phyloP scores from a whole-genome alignment of 306 rosid species.

The Citrullus amarus region DNA sequence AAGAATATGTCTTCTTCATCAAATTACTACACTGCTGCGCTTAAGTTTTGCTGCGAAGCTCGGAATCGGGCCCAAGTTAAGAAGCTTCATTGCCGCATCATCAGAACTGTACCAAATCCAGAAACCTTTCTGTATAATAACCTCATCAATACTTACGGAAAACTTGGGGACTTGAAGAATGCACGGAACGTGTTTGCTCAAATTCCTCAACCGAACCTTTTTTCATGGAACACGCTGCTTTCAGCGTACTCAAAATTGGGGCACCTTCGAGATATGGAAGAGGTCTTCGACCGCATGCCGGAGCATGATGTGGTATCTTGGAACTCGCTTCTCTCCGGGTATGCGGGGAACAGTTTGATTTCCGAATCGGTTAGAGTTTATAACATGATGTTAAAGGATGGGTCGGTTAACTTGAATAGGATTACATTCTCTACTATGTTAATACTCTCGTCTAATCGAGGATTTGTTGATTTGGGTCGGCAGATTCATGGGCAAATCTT shows the following conservation, averaged over 20 bases:
- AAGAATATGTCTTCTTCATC: conserved; percentile 30
- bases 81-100: conserved; percentile 54
- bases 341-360: conserved; percentile 27
- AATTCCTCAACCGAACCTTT: conserved; percentile 44
- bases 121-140: conserved; percentile 65
- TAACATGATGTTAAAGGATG: conserved; percentile 43
- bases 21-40: conserved; percentile 47
- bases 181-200: conserved; percentile 58
- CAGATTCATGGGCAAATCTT: conserved; percentile 71
- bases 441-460: conserved; percentile 44
- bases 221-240: conserved; percentile 66
- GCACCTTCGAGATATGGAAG: conserved; percentile 37
- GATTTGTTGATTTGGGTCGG: conserved; percentile 40
- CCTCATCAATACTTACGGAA: conserved; percentile 37
- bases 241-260: conserved; percentile 48
- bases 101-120: conserved; percentile 33
- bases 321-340: conserved; percentile 59
- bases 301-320: conserved; percentile 51
- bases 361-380: conserved; percentile 47
- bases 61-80: conserved; percentile 26
- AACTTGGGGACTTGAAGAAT: conserved; percentile 27
- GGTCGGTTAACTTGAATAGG: conserved; percentile 30
- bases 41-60: conserved; percentile 45
- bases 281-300: conserved; percentile 44
- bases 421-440: conserved; percentile 70